A percentile compares a stretch with the other conserved stretches of the same genome.
Evolutionary conservation across 305 asterid genomes (phyloP).

Genomic region (Rubia peregrina): DNA sequence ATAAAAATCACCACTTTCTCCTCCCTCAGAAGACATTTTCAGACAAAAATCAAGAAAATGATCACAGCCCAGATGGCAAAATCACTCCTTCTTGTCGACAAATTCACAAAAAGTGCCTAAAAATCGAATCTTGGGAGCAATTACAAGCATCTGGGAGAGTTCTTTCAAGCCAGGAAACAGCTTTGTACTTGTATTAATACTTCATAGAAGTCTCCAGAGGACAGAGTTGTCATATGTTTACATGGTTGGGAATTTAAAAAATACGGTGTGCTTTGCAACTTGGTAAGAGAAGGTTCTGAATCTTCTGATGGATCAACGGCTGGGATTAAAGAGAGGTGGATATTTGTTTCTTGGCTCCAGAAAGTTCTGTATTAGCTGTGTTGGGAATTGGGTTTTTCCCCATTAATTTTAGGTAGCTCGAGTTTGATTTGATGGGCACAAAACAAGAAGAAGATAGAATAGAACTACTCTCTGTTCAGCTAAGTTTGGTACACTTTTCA

Average conservation of each 20-base stretch:
- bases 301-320: conserved; percentile 31
- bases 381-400: too few species aligned
- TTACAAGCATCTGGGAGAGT: conserved; percentile 10
- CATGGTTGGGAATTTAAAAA: conserved; percentile 7
- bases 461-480: too few species aligned
- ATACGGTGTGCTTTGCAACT: neutral
- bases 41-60: conserved; percentile 1
- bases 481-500: too few species aligned
- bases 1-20: conserved; percentile 47
- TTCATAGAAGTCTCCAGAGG: conserved; percentile 39
- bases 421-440: neutral
- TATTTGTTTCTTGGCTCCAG: conserved; percentile 41
- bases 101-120: conserved; percentile 12
- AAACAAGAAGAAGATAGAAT: neutral
- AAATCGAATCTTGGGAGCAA: neutral
- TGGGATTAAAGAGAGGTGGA: conserved; percentile 31
- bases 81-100: conserved; percentile 21
- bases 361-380: conserved; percentile 35
- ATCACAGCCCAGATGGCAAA: conserved; percentile 1
- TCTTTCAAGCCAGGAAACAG: conserved; percentile 15
- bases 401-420: neutral
- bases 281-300: neutral
- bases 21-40: conserved; percentile 46
- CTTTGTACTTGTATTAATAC: neutral
- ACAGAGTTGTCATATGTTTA: conserved; percentile 8